Evolutionary conservation across 2,329 filamentous ascomycete genomes (phyloP).

Genomic region (Cylindrodendrum hubeiense): DNA sequence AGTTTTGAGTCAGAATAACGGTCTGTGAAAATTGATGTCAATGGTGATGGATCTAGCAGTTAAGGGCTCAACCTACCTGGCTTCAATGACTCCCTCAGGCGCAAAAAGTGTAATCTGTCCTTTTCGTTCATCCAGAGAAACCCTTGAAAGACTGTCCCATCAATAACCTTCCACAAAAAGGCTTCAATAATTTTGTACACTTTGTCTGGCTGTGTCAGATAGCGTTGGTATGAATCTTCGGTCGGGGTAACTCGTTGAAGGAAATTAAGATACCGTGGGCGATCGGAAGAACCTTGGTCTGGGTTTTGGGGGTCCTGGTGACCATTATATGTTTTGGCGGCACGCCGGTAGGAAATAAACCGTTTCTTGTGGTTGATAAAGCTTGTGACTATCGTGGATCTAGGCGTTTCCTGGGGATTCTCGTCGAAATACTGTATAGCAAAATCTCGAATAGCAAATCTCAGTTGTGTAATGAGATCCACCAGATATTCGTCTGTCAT

Average conservation of each 20-base stretch:
- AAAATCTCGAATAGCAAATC: conserved; percentile 1
- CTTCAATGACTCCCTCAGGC: neutral
- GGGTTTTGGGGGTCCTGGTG: too few relatives aligned
- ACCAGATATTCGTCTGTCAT: conserved; percentile 3
- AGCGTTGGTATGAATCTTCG: neutral
- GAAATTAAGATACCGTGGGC: neutral
- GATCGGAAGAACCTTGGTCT: too few relatives aligned
- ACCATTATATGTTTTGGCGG: neutral
- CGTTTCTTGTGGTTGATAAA: too few relatives aligned
- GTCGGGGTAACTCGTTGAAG: neutral
- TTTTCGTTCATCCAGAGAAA: conserved; percentile 6
- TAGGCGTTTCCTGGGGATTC: neutral
- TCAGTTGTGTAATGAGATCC: neutral
- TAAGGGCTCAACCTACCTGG: neutral
- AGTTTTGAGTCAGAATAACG: neutral
- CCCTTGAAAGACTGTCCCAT: neutral
- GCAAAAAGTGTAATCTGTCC: neutral
- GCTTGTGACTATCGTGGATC: neutral
- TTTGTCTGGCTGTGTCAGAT: neutral
- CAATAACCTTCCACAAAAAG: conserved; percentile 1
- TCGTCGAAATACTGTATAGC: conserved; percentile 3
- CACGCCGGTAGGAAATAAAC: too few relatives aligned
- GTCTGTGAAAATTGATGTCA: neutral
- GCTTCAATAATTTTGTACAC: conserved; percentile 7
- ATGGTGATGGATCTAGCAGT: neutral